Conservation (phyloP, 345 rosid genomes). For the Anastatica hierochuntica region DNA sequence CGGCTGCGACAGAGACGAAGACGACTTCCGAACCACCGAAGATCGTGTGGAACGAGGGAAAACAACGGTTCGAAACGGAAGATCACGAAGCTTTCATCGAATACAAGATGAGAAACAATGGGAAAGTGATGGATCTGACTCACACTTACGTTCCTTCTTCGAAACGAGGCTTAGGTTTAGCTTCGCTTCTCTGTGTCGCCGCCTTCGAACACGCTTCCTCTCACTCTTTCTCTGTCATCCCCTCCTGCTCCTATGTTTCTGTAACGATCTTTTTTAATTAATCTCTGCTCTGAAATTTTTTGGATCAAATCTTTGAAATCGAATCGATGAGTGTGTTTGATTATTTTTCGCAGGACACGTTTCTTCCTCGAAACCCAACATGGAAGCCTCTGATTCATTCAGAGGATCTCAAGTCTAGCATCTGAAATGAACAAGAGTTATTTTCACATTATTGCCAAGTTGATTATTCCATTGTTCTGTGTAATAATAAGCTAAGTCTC, state of each 20-base stretch:
- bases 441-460: not conserved
- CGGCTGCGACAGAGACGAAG: constrained; percentile 19
- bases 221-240: constrained; percentile 52
- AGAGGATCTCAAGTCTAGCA: constrained; percentile 37
- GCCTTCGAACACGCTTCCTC: constrained; percentile 68
- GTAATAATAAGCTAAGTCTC: too few species aligned
- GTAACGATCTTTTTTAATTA: constrained; percentile 16
- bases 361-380: constrained; percentile 51
- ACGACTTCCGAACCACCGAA: too few species aligned
- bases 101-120: constrained; percentile 44
- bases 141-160: constrained; percentile 79
- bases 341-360: constrained; percentile 59
- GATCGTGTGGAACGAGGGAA: constrained; percentile 51
- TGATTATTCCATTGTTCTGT: too few species aligned
- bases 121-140: constrained; percentile 57
- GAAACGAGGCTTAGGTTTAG: constrained; percentile 76
- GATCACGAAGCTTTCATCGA: constrained; percentile 69
- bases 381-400: constrained; percentile 44
- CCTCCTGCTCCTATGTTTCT: constrained; percentile 83
- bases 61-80: constrained; percentile 66
- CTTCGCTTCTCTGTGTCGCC: constrained; percentile 70
- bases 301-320: not conserved
- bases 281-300: not conserved
- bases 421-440: constrained; percentile 15
- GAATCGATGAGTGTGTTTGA: not conserved